phyloP scores from a whole-genome alignment of 306 rosid genomes.

The Rosa rugosa region DNA sequence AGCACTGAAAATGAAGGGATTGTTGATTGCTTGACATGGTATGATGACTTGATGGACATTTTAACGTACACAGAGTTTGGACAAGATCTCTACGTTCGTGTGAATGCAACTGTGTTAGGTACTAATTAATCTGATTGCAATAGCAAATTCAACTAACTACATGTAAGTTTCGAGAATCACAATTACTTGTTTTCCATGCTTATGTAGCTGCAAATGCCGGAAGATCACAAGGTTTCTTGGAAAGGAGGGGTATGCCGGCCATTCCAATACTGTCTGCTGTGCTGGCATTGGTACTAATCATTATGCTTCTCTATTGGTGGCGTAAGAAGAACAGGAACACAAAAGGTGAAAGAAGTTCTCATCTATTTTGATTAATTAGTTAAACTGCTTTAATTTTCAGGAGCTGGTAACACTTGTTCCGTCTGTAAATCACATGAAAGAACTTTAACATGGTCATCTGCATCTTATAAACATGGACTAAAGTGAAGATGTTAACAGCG shows the following conservation, averaged over 20 bases:
- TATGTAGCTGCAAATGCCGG: constrained; percentile 5
- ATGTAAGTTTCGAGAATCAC: not conserved
- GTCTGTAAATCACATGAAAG: not conserved
- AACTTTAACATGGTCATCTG: not conserved
- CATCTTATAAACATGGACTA: not conserved
- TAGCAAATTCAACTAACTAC: not conserved
- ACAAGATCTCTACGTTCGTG: constrained; percentile 45
- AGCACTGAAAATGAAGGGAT: constrained; percentile 21
- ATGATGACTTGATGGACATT: constrained; percentile 43
- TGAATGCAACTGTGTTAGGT: constrained; percentile 24
- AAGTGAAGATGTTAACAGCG: too few relatives aligned
- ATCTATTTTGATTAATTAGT: not conserved
- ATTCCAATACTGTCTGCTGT: not conserved
- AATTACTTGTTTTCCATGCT: not conserved
- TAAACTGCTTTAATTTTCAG: not conserved
- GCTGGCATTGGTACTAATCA: constrained; percentile 10
- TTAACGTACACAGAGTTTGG: constrained; percentile 30
- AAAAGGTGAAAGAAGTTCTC: not conserved
- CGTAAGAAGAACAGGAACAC: not conserved
- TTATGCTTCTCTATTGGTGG: constrained; percentile 7
- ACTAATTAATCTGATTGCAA: not conserved
- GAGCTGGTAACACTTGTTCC: not conserved
- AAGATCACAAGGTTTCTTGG: not conserved
- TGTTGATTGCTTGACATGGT: constrained; percentile 51
- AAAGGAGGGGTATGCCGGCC: not conserved